Conservation (phyloP, 345 rosid species). For the Triadica sebifera region DNA sequence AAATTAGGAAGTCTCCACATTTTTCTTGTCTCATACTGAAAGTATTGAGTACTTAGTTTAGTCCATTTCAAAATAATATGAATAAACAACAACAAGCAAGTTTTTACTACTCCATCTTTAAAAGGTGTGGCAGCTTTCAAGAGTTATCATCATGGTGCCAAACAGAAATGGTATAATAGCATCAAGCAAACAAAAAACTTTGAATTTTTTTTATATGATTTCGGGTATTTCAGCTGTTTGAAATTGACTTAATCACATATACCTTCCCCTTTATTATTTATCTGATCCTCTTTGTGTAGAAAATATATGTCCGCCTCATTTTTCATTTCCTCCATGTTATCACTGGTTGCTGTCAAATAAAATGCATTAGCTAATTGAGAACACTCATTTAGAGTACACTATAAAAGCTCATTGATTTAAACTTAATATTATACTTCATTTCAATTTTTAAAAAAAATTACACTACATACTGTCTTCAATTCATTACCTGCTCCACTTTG, state of each 20-base stretch:
- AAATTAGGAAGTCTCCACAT: neutral
- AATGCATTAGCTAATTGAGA: constrained; percentile 7
- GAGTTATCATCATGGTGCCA: neutral
- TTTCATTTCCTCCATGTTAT: constrained; percentile 23
- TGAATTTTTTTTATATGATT: constrained; percentile 14
- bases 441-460: no score
- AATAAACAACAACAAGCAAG: neutral
- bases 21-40: neutral
- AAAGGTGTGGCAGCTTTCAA: neutral
- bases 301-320: constrained; percentile 9
- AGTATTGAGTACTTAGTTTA: neutral
- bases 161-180: neutral
- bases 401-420: neutral
- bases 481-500: constrained; percentile 25
- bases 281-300: constrained; percentile 20
- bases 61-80: neutral
- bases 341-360: constrained; percentile 35
- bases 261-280: constrained; percentile 11
- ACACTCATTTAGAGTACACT: neutral
- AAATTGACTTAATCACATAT: constrained; percentile 3
- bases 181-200: neutral
- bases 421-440: neutral
- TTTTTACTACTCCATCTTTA: neutral
- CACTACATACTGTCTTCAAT: constrained; percentile 23
- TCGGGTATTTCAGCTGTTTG: no score